A percentile compares a stretch with the other conserved stretches of the same genome.
phyloP scores from a whole-genome alignment of 2,329 filamentous ascomycete genomes.

The Coleophoma eucalyptorum region DNA sequence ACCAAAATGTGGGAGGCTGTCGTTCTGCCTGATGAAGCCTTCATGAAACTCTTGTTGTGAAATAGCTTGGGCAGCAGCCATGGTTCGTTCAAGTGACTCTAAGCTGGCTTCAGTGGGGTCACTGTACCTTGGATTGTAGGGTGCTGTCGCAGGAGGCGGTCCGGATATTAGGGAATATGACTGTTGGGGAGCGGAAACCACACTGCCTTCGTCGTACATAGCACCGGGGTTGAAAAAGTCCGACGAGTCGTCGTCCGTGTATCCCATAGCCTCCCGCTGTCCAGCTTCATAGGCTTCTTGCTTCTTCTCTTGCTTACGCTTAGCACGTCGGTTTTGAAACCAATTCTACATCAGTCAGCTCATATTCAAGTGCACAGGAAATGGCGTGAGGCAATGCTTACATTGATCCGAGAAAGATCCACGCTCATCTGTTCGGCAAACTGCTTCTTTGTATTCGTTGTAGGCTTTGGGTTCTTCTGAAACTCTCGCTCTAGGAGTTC shows the following conservation, averaged over 20 bases:
- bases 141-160: constrained; percentile 18
- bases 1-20: constrained; percentile 9
- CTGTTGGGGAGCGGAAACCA: constrained; percentile 8
- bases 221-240: constrained; percentile 16
- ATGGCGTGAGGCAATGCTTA: constrained; percentile 26
- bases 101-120: constrained; percentile 21
- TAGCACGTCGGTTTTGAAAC: constrained; percentile 63
- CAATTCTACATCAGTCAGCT: constrained; percentile 51
- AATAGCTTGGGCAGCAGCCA: constrained; percentile 16
- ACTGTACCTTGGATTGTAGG: constrained; percentile 22
- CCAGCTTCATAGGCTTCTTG: constrained; percentile 44
- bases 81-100: constrained; percentile 22
- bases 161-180: constrained; percentile 13
- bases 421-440: constrained; percentile 55
- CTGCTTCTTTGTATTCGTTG: constrained; percentile 53
- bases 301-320: constrained; percentile 51
- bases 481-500: constrained; percentile 53
- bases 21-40: constrained; percentile 10
- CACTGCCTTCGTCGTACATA: constrained; percentile 11
- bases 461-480: constrained; percentile 57
- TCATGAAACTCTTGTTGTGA: constrained; percentile 14
- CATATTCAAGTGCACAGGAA: not conserved
- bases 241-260: constrained; percentile 23
- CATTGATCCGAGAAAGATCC: constrained; percentile 57
- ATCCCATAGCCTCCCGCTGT: constrained; percentile 24